Base-by-base conservation (phyloP, 2,329 filamentous ascomycete species). In the Aspergillus neotritici region DNA sequence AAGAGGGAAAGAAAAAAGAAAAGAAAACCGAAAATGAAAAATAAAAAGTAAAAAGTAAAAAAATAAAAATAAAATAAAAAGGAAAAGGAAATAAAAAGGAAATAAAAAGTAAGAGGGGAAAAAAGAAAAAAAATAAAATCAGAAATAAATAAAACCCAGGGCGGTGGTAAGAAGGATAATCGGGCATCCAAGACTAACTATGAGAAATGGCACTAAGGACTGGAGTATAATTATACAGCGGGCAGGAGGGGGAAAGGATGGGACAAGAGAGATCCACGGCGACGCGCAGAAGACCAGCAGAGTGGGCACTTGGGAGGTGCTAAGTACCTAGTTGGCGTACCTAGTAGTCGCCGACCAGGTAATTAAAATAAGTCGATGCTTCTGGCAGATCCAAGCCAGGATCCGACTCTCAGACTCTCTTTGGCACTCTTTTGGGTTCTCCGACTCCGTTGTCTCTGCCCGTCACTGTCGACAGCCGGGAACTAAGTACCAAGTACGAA, bases 141-240 rank as follows among this genome's bases (percentile, higher is more conserved):
- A 37, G 43, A 49, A 17, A 31, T n/a, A n/a, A n/a, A n/a, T n/a
- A 32, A 42, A 40, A 44, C 38, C 49, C 47, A 49, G 29, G 40
- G 38, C 38, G 44, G 42, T 47, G 49, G 49, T 45, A 47, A 49
- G 43, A 45, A 28, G 34, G 46, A 35, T 37, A 48, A 36, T 40
- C 36, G 48, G 21, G 34, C 34, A 29, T 17, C 35, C 13, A 37
- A 28, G 15, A 28, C 35, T 14, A 37, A 28, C 13, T 14, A 28
- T 30, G 36, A 11, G 5, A 25, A 38, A 30, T 29, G 36, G 36
- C 31, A 38, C 36, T 15, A 30, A 14, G 9, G 10, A 15, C 10
- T 15, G 10, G 14, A 34, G 25, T 14, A 11, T 16, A 14, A 14
- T 37, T 29, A 13, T 30, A 38, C 36, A 31, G 31, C 36, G 36